A percentile compares a stretch with the other conserved stretches of the same genome.
Conservation (phyloP, 75 land plant genomes). For the Pinus taeda region DNA sequence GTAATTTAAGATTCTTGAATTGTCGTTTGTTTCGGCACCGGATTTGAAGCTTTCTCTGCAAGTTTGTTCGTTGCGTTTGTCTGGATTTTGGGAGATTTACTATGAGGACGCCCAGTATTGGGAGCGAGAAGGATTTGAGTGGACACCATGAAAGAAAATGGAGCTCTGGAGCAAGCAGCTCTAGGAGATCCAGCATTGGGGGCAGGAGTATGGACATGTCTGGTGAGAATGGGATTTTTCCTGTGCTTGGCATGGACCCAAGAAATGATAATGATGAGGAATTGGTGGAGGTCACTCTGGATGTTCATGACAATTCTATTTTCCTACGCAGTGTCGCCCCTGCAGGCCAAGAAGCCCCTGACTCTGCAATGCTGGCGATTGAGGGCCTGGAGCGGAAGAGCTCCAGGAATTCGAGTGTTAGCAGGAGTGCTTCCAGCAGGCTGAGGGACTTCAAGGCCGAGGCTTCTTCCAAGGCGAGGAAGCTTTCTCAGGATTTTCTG, state of each 20-base stretch:
- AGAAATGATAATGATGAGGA: slow-evolving; percentile 18
- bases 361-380: background rate
- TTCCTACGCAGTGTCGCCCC: slow-evolving; percentile 45
- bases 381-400: slow-evolving; percentile 7
- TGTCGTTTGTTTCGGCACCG: background rate
- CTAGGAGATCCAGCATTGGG: background rate
- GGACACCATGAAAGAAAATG: slow-evolving; percentile 6
- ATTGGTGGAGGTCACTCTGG: slow-evolving; percentile 65
- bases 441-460: slow-evolving; percentile 22
- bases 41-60: background rate
- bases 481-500: slow-evolving; percentile 38
- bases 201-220: background rate
- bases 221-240: slow-evolving; percentile 41
- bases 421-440: slow-evolving; percentile 32
- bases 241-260: slow-evolving; percentile 33
- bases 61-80: background rate
- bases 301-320: slow-evolving; percentile 47
- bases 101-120: slow-evolving; percentile 31
- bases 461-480: slow-evolving; percentile 9
- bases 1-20: background rate
- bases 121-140: slow-evolving; percentile 22
- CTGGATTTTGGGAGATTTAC: background rate
- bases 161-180: slow-evolving; percentile 6
- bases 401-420: slow-evolving; percentile 4
- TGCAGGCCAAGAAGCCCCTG: background rate